Evolutionary conservation across 768 basidiomycete species (phyloP), one percentile per base, ranked within the genome.

Genomic region (Pulveroboletus sp.): DNA sequence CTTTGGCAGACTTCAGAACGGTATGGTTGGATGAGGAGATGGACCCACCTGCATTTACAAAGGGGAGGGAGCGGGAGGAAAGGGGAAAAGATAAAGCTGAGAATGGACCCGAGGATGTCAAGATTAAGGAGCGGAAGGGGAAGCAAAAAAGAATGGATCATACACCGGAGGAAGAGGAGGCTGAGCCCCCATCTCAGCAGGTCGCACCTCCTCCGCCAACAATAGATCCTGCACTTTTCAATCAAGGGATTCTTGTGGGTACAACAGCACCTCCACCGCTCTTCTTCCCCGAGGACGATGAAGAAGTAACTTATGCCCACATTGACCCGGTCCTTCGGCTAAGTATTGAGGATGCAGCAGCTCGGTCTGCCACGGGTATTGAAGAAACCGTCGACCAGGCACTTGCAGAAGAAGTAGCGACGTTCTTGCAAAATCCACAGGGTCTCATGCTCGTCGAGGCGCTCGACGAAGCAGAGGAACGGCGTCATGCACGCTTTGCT

Each of bases 21-120:
- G 86, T 94, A 21, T 93, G 90, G 92, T 65, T 94, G 53, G 89
- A 93, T 58, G 89, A 93, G 46, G 89, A 90, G 71, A 84, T 84
- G 77, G 91, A 94, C 59, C 93, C 93, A 5, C 93, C 93, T 0
- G 91, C 93, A 37, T 93, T 86, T 64, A 86, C 81, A 8, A 84
- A 83, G 56, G 87, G 85, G 35, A 82, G 74, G 64, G 87, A 85
- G 59, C 78, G 75, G 53, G 89, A 89, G 54, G 82, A 81, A 58
- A 77, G 71, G 45, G 78, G 76, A 62, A 72, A 72, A 56, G 60
- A 73, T 38, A 73, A 73, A 18, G 60, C 47, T 28, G 76, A 70
- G 43, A 68, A 69, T 33, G 63, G 56, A 6, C 64, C 56, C 2
- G 65, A 61, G 30, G 64, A 63, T 53, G 58, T 51, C 15, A 45